These are phyloP conservation scores for Bryum argenteum DNA, from an alignment of 225 moss, liverwort and hornwort genomes.

Conservation along the genomic window DNA sequence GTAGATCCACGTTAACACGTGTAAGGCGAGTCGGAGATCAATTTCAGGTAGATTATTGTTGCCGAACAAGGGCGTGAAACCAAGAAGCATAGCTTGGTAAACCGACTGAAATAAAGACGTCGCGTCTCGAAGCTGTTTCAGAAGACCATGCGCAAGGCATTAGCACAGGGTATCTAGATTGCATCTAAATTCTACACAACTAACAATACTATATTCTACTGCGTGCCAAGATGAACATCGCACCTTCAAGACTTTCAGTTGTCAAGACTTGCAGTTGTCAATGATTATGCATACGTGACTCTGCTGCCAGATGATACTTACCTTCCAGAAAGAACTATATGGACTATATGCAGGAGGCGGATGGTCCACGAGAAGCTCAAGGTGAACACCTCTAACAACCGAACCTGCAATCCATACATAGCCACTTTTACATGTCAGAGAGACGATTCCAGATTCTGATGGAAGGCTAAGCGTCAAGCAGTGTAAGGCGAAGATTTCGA, in stretches of 20 bases:
- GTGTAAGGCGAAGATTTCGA: slow-evolving; percentile 14
- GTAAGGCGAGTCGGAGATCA: slow-evolving; percentile 93
- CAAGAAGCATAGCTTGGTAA: slow-evolving; percentile 97
- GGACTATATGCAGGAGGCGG: slow-evolving; percentile 76
- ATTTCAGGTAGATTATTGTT: slow-evolving; percentile 94
- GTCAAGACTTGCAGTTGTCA: neutral
- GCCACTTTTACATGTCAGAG: slow-evolving; percentile 19
- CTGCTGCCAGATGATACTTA: slow-evolving; percentile 26
- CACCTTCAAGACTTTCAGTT: slow-evolving; percentile 7
- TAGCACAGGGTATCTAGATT: slow-evolving; percentile 20
- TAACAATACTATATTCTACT: neutral
- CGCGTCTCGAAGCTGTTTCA: slow-evolving; percentile 73
- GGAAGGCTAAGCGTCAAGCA: neutral
- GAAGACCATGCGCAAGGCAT: slow-evolving; percentile 14
- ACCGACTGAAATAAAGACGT: slow-evolving; percentile 93
- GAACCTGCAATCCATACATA: slow-evolving; percentile 62
- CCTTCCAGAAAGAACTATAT: slow-evolving; percentile 94
- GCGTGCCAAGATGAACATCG: too few relatives aligned
- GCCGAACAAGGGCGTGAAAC: slow-evolving; percentile 91
- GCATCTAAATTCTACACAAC: neutral
- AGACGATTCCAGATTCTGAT: slow-evolving; percentile 15
- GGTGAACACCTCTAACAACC: slow-evolving; percentile 86
- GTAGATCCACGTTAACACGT: slow-evolving; percentile 95
- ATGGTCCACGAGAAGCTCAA: slow-evolving; percentile 96
- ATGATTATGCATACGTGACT: neutral